Base-by-base conservation (phyloP, 2,329 filamentous ascomycete species). In the Orbilia brochopaga region DNA sequence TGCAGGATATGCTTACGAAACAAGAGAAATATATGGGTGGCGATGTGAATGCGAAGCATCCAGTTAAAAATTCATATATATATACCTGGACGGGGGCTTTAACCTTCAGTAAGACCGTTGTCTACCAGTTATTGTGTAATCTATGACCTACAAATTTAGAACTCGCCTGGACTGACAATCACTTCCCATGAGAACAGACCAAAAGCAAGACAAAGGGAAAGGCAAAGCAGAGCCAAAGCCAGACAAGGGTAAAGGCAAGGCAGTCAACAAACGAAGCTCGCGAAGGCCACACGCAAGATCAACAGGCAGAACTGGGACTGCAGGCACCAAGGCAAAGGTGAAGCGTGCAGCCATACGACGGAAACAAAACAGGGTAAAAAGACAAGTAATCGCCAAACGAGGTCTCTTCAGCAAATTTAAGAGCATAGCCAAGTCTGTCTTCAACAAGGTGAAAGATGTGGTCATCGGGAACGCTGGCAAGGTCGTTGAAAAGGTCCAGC, bases 221-320 rank as follows among this genome's bases (percentile, higher is more conserved):
- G 2, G 55, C 59, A 56, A 63, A 51, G 51, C 50, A 63, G 27
- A 32, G 27, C 27, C 27, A 8, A 3, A 32, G 27, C 27, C 27
- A 8, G 8, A 8, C 27, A 55, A 40, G 8, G 51, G 44, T 5
- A 24, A 48, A 21, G 2, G 55, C 59, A 56, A 63, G 59, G 51
- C 50, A 63, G 24, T 17, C 40, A 15, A 32, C n/a, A n/a, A n/a
- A n/a, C n/a, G n/a, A n/a, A n/a, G n/a, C n/a, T n/a, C n/a, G n/a
- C n/a, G n/a, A n/a, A n/a, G n/a, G n/a, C n/a, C n/a, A n/a, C n/a
- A n/a, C n/a, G n/a, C n/a, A n/a, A n/a, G n/a, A n/a, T n/a, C n/a
- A n/a, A n/a, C n/a, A n/a, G n/a, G n/a, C n/a, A n/a, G n/a, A n/a
- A n/a, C n/a, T n/a, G n/a, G n/a, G n/a, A n/a, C n/a, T n/a, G n/a